Percentiles rank a stretch among this genome's conserved stretches.
These are phyloP conservation scores for Curvularia sp. DNA, from an alignment of 2,329 filamentous ascomycete species.

Conservation along the genomic window DNA sequence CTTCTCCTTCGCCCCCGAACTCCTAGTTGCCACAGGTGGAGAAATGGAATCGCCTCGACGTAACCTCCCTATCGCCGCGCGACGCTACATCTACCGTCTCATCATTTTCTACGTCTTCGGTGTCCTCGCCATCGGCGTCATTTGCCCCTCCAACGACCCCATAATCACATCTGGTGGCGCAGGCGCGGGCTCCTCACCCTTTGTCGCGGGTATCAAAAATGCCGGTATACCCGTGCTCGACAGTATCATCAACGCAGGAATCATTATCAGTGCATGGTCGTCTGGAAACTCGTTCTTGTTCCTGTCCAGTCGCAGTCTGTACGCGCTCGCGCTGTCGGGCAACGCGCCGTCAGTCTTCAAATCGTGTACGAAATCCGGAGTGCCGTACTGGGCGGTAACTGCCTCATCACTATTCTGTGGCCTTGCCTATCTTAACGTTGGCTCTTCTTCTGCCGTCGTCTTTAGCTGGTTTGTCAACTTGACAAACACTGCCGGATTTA, in stretches of 20 bases:
- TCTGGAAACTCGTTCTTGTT: slow-evolving; percentile 64
- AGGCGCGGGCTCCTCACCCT: slow-evolving; percentile 61
- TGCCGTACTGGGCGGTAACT: slow-evolving; percentile 58
- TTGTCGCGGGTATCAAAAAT: slow-evolving; percentile 58
- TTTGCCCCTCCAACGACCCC: slow-evolving; percentile 61
- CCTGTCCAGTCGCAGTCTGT: slow-evolving; percentile 60
- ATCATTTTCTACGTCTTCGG: slow-evolving; percentile 66
- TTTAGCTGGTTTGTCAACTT: slow-evolving; percentile 77
- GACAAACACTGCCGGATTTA: slow-evolving; percentile 63
- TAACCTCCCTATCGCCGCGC: slow-evolving; percentile 65
- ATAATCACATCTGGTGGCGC: slow-evolving; percentile 60
- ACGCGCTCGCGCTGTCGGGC: slow-evolving; percentile 65
- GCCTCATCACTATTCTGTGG: slow-evolving; percentile 54
- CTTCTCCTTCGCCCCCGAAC: slow-evolving; percentile 22
- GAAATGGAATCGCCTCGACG: slow-evolving; percentile 66
- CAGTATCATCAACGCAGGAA: slow-evolving; percentile 71
- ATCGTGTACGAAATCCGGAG: slow-evolving; percentile 66
- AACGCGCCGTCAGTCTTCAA: slow-evolving; percentile 70
- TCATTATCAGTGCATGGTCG: slow-evolving; percentile 69
- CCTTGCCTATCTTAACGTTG: slow-evolving; percentile 60
- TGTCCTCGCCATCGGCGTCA: slow-evolving; percentile 67
- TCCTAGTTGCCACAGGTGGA: slow-evolving; percentile 60
- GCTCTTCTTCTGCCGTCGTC: slow-evolving; percentile 50
- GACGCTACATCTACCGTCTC: slow-evolving; percentile 68
- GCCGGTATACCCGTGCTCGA: slow-evolving; percentile 64